Percentiles rank a stretch among this genome's conserved stretches.
Evolutionary conservation across 1,284 basidiomycete species (phyloP).

Genomic region (Ceratobasidium sp.): DNA sequence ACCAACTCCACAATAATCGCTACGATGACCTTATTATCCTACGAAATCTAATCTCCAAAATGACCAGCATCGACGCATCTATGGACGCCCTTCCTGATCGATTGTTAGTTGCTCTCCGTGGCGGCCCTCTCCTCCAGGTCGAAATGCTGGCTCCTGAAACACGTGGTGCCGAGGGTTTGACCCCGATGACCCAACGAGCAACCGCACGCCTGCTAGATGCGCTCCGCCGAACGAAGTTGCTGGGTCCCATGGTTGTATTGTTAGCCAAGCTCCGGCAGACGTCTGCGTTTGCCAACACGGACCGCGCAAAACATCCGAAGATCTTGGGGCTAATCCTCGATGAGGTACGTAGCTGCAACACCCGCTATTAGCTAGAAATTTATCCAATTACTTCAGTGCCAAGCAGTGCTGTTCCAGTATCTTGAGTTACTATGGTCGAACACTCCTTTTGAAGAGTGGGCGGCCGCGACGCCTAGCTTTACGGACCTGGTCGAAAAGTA

Average conservation of each 20-base stretch:
- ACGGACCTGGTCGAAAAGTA: constrained; percentile 73
- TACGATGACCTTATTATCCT: constrained; percentile 90
- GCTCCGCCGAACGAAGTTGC: constrained; percentile 31
- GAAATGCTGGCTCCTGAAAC: constrained; percentile 79
- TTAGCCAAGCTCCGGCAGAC: constrained; percentile 40
- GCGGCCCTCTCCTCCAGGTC: constrained; percentile 84
- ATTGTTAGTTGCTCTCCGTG: constrained; percentile 88
- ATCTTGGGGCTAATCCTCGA: constrained; percentile 87
- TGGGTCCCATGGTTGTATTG: constrained; percentile 35
- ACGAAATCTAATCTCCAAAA: constrained; percentile 90
- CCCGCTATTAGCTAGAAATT: not conserved
- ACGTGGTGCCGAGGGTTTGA: constrained; percentile 61
- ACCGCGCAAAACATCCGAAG: constrained; percentile 64
- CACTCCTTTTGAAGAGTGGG: constrained; percentile 53
- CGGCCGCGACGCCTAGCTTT: constrained; percentile 63
- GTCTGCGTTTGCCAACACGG: constrained; percentile 35
- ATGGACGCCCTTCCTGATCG: constrained; percentile 86
- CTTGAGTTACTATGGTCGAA: constrained; percentile 56
- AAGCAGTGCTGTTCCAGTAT: constrained; percentile 61
- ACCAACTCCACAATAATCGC: constrained; percentile 84
- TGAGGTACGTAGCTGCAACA: constrained; percentile 58
- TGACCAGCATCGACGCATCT: constrained; percentile 88
- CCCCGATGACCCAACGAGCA: constrained; percentile 19
- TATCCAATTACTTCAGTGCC: constrained; percentile 50
- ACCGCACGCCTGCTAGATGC: constrained; percentile 33